Evolutionary conservation across 306 rosid genomes (phyloP).

Genomic region (Elaeagnus macrophylla): DNA sequence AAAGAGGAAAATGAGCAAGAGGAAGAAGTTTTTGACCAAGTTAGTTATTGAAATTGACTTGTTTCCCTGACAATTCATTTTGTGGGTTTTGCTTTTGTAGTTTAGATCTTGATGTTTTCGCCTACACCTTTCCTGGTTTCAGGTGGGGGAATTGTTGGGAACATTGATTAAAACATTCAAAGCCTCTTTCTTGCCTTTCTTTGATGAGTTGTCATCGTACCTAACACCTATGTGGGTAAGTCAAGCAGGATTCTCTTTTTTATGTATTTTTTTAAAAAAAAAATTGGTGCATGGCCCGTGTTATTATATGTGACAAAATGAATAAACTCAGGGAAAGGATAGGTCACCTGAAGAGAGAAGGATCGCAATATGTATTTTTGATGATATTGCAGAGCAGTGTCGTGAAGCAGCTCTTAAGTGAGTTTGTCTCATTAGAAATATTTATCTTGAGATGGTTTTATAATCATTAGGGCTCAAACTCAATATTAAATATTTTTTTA

Average conservation of each 20-base stretch:
- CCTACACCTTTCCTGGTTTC: constrained; percentile 13
- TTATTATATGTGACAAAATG: background rate
- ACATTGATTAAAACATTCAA: constrained; percentile 93
- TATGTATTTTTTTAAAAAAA: too few relatives aligned
- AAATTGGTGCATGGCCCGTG: too few relatives aligned
- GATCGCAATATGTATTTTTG: constrained; percentile 96
- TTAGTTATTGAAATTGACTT: constrained; percentile 26
- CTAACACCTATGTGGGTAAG: constrained; percentile 99
- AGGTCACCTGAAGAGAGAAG: constrained; percentile 96
- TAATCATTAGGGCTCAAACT: background rate
- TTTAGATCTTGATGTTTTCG: too few relatives aligned
- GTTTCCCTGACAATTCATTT: background rate
- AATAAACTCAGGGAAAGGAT: constrained; percentile 67
- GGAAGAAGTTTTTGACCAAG: constrained; percentile 99
- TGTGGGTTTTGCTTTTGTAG: background rate
- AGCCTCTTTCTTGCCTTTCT: constrained; percentile 90
- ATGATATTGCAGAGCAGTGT: constrained; percentile 96
- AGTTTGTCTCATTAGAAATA: constrained; percentile 6
- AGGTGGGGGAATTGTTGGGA: constrained; percentile 99
- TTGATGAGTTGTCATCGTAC: constrained; percentile 83
- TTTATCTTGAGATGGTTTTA: background rate
- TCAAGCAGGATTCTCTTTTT: constrained; percentile 8
- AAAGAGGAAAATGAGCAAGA: constrained; percentile 99
- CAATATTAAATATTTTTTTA: constrained; percentile 8
- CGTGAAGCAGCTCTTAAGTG: constrained; percentile 93